Base-by-base conservation (phyloP, 106 monocot genomes). In the Xerophyta viscosa region DNA sequence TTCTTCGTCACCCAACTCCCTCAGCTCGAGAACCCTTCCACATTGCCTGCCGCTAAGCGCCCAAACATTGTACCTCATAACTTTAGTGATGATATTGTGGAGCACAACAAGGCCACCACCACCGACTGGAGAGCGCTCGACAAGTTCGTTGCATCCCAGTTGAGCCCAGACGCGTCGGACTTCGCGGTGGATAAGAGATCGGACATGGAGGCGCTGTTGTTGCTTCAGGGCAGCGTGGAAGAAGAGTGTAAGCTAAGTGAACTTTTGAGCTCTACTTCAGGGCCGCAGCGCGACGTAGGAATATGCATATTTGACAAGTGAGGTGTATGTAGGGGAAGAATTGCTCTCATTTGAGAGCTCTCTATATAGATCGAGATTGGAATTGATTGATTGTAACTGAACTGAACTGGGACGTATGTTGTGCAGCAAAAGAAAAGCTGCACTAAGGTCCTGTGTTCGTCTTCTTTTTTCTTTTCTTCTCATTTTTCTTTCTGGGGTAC, bases 41-140 rank as follows among this genome's bases (percentile, higher is more conserved):
- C n/a, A n/a, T 46, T 81, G 17, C 61, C 70, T 0, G 27, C 37
- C 1, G 37, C 37, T 29, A 73, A 63, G 31, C 21, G 27, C n/a
- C 53, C 51, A 0, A 69, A 73, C 6, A 67, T 50, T 1, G 71
- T 80, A 14, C 48, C 14, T 13, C 37, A 15, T 28, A 12, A 15
- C 39, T 12, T 3, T 39, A 54, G 71, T 22, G 30, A 17, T 1
- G 18, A 27, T 23, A 37, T 9, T 9, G n/a, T n/a, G n/a, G n/a
- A n/a, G n/a, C n/a, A n/a, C n/a, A 49, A 21, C 8, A 30, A 12
- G 1, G 77, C 58, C 44, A 69, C 37, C 37, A 81, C 78, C 27
- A 86, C 74, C 1, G 91, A 91, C 23, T 91, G 91, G 91, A 72
- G 86, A 36, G 85, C 66, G 0, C 74, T 91, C 12, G 91, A 91